Conservation (phyloP, 2,329 filamentous ascomycete species). For the Verticillium isaacii region DNA sequence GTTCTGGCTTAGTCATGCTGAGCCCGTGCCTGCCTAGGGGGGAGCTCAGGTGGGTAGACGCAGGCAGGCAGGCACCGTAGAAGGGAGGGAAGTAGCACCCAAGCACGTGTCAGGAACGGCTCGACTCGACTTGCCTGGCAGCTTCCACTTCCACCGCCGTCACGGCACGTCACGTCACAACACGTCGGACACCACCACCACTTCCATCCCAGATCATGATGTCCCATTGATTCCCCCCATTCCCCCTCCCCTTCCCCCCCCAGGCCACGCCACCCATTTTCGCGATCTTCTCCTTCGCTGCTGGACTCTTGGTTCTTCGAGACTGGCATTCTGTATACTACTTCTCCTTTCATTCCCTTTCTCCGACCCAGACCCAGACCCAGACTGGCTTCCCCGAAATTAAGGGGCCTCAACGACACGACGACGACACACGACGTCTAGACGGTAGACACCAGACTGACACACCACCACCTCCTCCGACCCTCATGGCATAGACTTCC, state of each 20-base stretch:
- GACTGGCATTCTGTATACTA: conserved; percentile 1
- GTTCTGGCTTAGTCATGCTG: too few relatives aligned
- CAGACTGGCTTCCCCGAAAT: neutral
- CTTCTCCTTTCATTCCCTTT: neutral
- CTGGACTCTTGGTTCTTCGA: neutral
- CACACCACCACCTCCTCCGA: neutral
- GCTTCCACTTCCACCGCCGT: neutral
- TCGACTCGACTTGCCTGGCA: neutral
- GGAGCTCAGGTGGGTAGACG: too few relatives aligned
- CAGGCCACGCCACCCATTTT: neutral
- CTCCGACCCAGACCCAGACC: neutral
- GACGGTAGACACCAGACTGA: neutral
- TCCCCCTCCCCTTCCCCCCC: neutral
- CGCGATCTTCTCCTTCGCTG: neutral
- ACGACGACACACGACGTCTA: neutral
- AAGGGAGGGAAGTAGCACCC: too few relatives aligned
- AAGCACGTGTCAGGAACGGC: neutral
- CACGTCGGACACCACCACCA: neutral
- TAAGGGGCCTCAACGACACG: neutral
- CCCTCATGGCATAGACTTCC: too few relatives aligned
- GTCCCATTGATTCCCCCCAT: neutral
- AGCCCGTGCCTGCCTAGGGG: too few relatives aligned
- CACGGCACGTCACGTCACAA: neutral
- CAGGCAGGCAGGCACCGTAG: too few relatives aligned
- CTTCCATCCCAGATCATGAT: neutral